phyloP scores from a whole-genome alignment of 805 yeast species.

The Jamesozyma piceae region DNA sequence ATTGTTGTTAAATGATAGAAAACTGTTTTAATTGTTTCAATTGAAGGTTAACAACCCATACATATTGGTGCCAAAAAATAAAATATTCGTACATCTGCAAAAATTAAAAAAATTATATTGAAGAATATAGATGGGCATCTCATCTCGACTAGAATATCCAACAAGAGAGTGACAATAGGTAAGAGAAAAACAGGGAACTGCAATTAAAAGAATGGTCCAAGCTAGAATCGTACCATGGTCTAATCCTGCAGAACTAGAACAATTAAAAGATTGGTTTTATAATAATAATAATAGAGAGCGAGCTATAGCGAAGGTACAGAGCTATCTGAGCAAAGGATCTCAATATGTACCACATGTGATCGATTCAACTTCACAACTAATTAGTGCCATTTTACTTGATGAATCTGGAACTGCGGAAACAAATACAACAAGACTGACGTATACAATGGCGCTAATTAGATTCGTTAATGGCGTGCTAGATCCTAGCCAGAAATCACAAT shows the following conservation, averaged over 20 bases:
- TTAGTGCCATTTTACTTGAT: constrained; percentile 41
- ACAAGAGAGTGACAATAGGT: no score
- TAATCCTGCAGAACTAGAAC: constrained; percentile 34
- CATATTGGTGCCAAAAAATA: no score
- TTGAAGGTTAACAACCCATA: no score
- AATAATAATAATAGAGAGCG: constrained; percentile 28
- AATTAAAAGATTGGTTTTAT: constrained; percentile 46
- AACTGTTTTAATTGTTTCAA: no score
- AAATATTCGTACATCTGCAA: no score
- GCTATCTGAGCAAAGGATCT: constrained; percentile 47
- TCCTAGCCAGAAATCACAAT: constrained; percentile 69
- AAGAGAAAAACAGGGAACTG: neutral
- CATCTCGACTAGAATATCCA: no score
- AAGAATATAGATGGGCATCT: no score
- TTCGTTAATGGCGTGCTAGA: constrained; percentile 90
- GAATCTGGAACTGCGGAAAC: constrained; percentile 15
- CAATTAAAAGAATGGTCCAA: constrained; percentile 11
- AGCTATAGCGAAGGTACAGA: constrained; percentile 45
- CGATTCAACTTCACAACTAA: constrained; percentile 53
- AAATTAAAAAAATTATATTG: no score
- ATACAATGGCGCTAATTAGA: constrained; percentile 66
- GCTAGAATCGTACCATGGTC: constrained; percentile 34
- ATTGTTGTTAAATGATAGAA: no score
- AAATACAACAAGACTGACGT: constrained; percentile 42
- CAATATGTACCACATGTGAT: constrained; percentile 57